phyloP scores from a whole-genome alignment of 2,329 filamentous ascomycete genomes.

The Leptographium flavum region DNA sequence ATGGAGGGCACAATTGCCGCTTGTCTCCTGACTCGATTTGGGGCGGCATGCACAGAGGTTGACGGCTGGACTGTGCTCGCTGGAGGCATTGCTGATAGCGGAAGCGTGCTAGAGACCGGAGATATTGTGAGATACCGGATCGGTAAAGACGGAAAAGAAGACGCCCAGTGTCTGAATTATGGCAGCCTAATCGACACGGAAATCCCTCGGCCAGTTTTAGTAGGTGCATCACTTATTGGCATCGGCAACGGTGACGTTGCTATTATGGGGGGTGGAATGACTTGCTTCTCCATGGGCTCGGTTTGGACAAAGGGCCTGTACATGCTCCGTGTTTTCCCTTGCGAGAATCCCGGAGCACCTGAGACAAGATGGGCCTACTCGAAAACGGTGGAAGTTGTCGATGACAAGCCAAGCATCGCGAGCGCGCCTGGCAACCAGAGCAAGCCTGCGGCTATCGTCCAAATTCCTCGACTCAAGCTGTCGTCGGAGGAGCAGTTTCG shows the following conservation, averaged over 20 bases:
- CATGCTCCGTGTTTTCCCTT: slow-evolving; percentile 16
- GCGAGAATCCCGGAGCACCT: neutral
- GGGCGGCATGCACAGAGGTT: slow-evolving; percentile 2
- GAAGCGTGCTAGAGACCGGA: slow-evolving; percentile 28
- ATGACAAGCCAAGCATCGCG: neutral
- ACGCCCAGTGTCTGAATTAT: slow-evolving; percentile 12
- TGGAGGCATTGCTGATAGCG: slow-evolving; percentile 28
- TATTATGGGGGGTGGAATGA: slow-evolving; percentile 66
- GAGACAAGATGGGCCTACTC: slow-evolving; percentile 1
- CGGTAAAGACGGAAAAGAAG: slow-evolving; percentile 13
- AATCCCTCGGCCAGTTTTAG: slow-evolving; percentile 45
- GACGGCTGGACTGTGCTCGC: slow-evolving; percentile 16
- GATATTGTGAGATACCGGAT: slow-evolving; percentile 35
- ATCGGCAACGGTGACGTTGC: slow-evolving; percentile 36
- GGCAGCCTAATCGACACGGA: neutral
- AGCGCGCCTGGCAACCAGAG: too few species aligned
- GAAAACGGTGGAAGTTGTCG: slow-evolving; percentile 5
- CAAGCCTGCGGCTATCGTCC: neutral
- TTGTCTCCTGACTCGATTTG: slow-evolving; percentile 7
- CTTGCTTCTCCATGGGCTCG: slow-evolving; percentile 83
- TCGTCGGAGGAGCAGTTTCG: slow-evolving; percentile 42
- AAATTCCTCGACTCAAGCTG: slow-evolving; percentile 38
- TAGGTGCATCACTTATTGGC: slow-evolving; percentile 47
- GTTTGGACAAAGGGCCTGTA: slow-evolving; percentile 60
- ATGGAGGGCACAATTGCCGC: neutral